These are phyloP conservation scores for Hypocreales sp. DNA, from an alignment of 2,329 filamentous ascomycete genomes.

Conservation along the genomic window DNA sequence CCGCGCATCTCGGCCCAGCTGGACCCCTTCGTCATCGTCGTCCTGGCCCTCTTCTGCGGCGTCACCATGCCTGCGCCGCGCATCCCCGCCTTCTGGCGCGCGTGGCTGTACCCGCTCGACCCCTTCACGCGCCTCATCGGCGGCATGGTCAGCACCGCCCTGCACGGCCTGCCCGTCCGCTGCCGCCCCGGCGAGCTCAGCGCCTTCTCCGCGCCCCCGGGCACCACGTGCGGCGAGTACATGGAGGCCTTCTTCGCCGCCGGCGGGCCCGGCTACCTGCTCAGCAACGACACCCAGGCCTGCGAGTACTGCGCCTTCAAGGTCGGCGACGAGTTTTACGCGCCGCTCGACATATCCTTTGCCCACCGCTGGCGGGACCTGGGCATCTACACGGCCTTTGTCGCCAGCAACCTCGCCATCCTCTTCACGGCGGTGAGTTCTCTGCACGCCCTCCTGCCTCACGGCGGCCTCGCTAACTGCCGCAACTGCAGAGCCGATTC, in stretches of 20 bases:
- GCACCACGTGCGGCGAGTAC: conserved; percentile 58
- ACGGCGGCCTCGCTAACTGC: too few relatives aligned
- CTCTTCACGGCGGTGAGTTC: conserved; percentile 36
- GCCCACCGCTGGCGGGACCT: conserved; percentile 64
- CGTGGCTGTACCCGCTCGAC: conserved; percentile 70
- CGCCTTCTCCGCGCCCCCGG: conserved; percentile 48
- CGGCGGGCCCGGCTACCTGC: conserved; percentile 59
- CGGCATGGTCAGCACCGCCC: conserved; percentile 64
- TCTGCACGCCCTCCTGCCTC: too few relatives aligned
- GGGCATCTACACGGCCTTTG: conserved; percentile 62
- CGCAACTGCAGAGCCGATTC: neutral
- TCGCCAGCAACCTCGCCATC: conserved; percentile 61
- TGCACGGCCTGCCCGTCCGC: conserved; percentile 47
- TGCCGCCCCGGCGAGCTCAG: conserved; percentile 51
- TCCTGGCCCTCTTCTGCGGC: conserved; percentile 75
- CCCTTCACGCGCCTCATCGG: conserved; percentile 72
- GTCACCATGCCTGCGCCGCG: conserved; percentile 66
- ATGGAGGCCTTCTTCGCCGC: conserved; percentile 53
- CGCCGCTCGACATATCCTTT: conserved; percentile 49
- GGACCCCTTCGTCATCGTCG: conserved; percentile 71
- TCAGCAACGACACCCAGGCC: conserved; percentile 42
- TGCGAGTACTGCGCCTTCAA: conserved; percentile 76
- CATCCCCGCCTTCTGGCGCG: conserved; percentile 65
- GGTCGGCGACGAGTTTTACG: conserved; percentile 68
- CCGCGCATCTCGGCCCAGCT: conserved; percentile 66